phyloP scores from a whole-genome alignment of 2,329 filamentous ascomycete species.

The Lachnellula subtilissima region DNA sequence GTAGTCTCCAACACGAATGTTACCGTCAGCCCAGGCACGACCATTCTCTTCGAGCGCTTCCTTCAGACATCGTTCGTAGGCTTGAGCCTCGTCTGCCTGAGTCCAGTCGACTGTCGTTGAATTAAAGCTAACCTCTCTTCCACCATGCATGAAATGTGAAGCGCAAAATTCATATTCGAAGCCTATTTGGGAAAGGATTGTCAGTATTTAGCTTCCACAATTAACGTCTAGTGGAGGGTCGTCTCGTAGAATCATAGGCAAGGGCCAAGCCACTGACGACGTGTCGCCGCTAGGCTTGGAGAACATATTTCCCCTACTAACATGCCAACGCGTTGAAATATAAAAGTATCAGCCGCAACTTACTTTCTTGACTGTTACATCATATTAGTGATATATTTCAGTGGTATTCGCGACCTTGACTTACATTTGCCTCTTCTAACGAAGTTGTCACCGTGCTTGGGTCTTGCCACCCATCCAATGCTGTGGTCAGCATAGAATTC shows the following conservation, averaged over 20 bases:
- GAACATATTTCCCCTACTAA: neutral
- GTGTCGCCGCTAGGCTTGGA: neutral
- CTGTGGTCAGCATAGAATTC: slow-evolving; percentile 66
- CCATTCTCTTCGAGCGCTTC: slow-evolving; percentile 58
- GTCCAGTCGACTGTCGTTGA: slow-evolving; percentile 58
- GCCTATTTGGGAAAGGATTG: slow-evolving; percentile 54
- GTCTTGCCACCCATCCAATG: slow-evolving; percentile 65
- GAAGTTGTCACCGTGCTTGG: slow-evolving; percentile 59
- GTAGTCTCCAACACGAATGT: slow-evolving; percentile 61
- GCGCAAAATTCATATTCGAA: slow-evolving; percentile 68
- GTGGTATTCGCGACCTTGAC: slow-evolving; percentile 1
- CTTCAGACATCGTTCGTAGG: slow-evolving; percentile 61
- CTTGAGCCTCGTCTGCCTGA: slow-evolving; percentile 61
- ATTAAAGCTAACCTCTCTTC: slow-evolving; percentile 61
- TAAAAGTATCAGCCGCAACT: slow-evolving; percentile 12
- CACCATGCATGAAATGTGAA: slow-evolving; percentile 64
- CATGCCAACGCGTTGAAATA: neutral
- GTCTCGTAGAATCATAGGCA: neutral
- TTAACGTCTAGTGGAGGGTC: neutral
- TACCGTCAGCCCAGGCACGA: slow-evolving; percentile 54
- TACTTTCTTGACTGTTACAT: slow-evolving; percentile 36
- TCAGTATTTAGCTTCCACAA: slow-evolving; percentile 18
- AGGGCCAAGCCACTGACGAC: slow-evolving; percentile 1
- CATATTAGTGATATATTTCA: neutral
- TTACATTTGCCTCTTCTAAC: slow-evolving; percentile 53